Base-by-base conservation (phyloP, 345 rosid species). In the Moricandia arvensis region DNA sequence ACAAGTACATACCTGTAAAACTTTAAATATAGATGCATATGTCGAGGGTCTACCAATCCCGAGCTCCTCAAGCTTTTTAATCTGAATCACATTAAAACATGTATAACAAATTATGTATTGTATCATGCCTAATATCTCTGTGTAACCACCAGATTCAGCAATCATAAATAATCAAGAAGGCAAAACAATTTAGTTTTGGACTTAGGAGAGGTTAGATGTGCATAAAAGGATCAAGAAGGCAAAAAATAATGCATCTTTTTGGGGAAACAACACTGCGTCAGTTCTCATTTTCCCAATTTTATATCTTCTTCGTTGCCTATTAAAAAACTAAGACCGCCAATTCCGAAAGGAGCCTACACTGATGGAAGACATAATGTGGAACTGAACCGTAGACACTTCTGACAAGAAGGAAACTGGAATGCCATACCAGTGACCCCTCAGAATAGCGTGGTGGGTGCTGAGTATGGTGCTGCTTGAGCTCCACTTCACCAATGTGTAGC, bases 31-130 rank as follows among this genome's bases (percentile, higher is more conserved):
- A 79, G 91, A 84, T 33, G 99, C 96, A 76, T 95, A 95, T 53
- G 99, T 95, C 11, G 99, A 95, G 74, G 99, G 99, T 81, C 98
- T 88, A 78, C 99, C 99, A 72, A 95, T 95, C 72, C 99, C 99
- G 68, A 95, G 93, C 85, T 95, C 99, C 82, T 95, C 99, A 13
- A 95, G 86, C 83, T 92, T 95, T 84, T 90, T 90, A 75, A 95
- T 89, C 99, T 95, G 80, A 71, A 76, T 73, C 45, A 83, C 69
- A n/a, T 45, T 0, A 41, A 59, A 75, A 31, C 58, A 64, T 26
- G 68, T 29, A 54, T 41, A 54, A 27, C 47, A 74, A 43, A 61
- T 55, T 15, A 57, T 27, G 30, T n/a, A 33, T 11, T 41, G 62
- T 18, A 17, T 66, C 73, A n/a, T 9, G 69, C 41, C 30, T 58